Conservation (phyloP, 257 asterid species). For the Rhazya stricta region DNA sequence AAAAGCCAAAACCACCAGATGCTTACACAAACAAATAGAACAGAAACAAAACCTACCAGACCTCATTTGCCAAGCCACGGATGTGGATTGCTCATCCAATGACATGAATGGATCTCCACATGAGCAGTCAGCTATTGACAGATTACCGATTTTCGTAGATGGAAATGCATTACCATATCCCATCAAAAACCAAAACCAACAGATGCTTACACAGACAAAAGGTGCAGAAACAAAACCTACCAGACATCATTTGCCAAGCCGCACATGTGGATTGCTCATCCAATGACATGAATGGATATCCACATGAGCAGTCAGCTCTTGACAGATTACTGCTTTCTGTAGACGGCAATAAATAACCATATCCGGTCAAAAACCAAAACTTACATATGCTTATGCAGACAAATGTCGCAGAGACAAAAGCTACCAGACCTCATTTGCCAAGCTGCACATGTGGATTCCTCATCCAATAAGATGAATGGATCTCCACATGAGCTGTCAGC, state of each 20-base stretch:
- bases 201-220: background rate
- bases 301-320: background rate
- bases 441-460: too few species aligned
- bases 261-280: background rate
- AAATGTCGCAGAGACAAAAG: background rate
- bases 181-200: background rate
- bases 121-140: background rate
- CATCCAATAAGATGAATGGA: background rate
- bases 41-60: background rate
- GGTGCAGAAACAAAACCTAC: background rate
- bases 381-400: background rate
- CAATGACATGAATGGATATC: background rate
- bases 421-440: too few species aligned
- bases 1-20: background rate
- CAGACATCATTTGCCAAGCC: background rate
- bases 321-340: background rate
- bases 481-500: background rate
- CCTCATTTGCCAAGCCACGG: background rate
- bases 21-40: background rate
- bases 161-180: background rate
- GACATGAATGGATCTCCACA: background rate
- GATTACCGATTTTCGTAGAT: background rate
- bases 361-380: background rate
- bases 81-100: background rate
- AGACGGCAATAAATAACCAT: background rate